A percentile compares a stretch with the other conserved stretches of the same genome.
Evolutionary conservation across 805 yeast genomes (phyloP).

Genomic region (Candida glaebosa): DNA sequence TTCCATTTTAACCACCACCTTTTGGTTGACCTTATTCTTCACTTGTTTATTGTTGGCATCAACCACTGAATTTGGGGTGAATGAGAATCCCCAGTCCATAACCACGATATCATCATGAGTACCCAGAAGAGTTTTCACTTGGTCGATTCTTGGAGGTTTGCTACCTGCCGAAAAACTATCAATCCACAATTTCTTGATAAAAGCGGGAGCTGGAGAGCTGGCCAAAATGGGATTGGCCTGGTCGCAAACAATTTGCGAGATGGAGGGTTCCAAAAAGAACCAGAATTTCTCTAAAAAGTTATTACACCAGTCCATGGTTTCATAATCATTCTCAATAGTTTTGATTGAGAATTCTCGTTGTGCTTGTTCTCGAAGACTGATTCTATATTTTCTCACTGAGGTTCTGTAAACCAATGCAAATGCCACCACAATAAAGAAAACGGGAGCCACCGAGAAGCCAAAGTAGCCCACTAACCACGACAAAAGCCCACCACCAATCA

Average conservation of each 20-base stretch:
- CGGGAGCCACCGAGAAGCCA: conserved; percentile 74
- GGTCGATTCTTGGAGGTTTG: conserved; percentile 91
- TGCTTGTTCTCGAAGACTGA: conserved; percentile 69
- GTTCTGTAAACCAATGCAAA: conserved; percentile 74
- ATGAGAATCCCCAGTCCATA: conserved; percentile 95
- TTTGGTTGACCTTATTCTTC: conserved; percentile 80
- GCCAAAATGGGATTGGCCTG: conserved; percentile 84
- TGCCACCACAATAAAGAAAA: conserved; percentile 65
- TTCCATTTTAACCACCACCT: conserved; percentile 69
- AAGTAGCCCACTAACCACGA: conserved; percentile 81
- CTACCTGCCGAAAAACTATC: conserved; percentile 90
- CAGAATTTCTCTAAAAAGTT: conserved; percentile 87
- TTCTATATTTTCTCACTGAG: conserved; percentile 76
- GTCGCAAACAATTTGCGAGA: conserved; percentile 80
- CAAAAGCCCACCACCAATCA: conserved; percentile 62
- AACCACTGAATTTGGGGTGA: conserved; percentile 84
- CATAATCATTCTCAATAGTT: conserved; percentile 82
- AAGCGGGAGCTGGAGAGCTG: conserved; percentile 73
- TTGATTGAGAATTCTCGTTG: conserved; percentile 82
- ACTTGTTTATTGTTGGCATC: conserved; percentile 85
- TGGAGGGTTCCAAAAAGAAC: conserved; percentile 85
- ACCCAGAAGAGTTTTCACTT: conserved; percentile 82
- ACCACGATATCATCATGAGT: conserved; percentile 93
- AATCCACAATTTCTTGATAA: conserved; percentile 79
- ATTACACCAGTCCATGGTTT: conserved; percentile 95